These are phyloP conservation scores for Cicer cuneatum DNA, from an alignment of 306 rosid species.

Conservation along the genomic window DNA sequence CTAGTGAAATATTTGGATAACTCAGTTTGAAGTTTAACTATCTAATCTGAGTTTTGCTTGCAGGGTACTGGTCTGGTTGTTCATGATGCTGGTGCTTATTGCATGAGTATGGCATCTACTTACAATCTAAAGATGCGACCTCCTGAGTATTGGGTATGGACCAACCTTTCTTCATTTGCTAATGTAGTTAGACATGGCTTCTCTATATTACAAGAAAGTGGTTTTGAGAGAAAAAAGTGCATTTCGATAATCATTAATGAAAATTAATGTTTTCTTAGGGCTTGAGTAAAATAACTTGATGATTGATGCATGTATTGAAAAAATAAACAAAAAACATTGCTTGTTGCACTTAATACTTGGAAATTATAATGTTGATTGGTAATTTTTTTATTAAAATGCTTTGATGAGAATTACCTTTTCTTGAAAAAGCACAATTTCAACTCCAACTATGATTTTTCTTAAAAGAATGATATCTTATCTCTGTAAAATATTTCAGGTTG, in stretches of 20 bases:
- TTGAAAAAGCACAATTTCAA: slow-evolving; percentile 6
- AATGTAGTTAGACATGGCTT: not conserved
- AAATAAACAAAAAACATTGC: not conserved
- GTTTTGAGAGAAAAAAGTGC: not conserved
- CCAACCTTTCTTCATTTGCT: not conserved
- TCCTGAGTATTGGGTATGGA: slow-evolving; percentile 89
- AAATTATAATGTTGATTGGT: not conserved
- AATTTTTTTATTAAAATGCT: not conserved
- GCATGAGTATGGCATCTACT: slow-evolving; percentile 99
- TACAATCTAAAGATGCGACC: slow-evolving; percentile 98
- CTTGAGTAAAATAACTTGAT: slow-evolving; percentile 1
- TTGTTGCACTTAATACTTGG: not conserved
- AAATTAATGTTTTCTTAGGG: not conserved
- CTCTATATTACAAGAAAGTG: not conserved
- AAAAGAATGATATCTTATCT: not conserved
- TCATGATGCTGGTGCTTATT: slow-evolving; percentile 98
- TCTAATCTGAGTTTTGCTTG: slow-evolving; percentile 44
- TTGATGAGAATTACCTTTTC: slow-evolving; percentile 2
- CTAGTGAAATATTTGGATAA: not conserved
- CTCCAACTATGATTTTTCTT: not conserved
- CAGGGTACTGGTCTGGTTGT: slow-evolving; percentile 96
- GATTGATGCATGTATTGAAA: not conserved
- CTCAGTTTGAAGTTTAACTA: slow-evolving; percentile 22
- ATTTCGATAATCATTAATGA: not conserved
- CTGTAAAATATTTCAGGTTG: slow-evolving; percentile 60